These are phyloP conservation scores for Takashimella koratensis DNA, from an alignment of 1,284 basidiomycete species.

Conservation along the genomic window DNA sequence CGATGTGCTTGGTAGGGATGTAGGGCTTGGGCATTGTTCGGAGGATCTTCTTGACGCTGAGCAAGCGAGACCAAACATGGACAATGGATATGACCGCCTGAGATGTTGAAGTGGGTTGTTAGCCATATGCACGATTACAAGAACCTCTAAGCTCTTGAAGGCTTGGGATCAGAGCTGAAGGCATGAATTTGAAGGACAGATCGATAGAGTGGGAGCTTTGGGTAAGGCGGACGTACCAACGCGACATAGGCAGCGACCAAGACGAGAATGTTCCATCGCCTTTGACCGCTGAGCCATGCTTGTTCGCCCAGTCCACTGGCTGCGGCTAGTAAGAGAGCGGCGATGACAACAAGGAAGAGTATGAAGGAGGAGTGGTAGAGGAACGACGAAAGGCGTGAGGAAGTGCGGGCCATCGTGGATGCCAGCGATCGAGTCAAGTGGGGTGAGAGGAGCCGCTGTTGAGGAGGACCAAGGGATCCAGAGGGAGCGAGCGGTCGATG, in stretches of 20 bases:
- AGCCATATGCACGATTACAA: too few species aligned
- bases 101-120: too few species aligned
- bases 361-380: slow-evolving; percentile 46
- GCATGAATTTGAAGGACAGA: too few species aligned
- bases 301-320: slow-evolving; percentile 45
- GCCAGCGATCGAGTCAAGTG: too few species aligned
- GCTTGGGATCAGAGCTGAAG: too few species aligned
- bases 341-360: slow-evolving; percentile 37
- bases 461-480: too few species aligned
- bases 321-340: slow-evolving; percentile 33
- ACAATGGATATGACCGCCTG: slow-evolving; percentile 33
- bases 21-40: slow-evolving; percentile 65
- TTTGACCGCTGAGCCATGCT: slow-evolving; percentile 36
- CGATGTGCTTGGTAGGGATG: slow-evolving; percentile 58
- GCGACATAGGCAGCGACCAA: slow-evolving; percentile 37
- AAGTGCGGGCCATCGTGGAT: not conserved
- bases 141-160: too few species aligned
- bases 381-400: slow-evolving; percentile 20
- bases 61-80: slow-evolving; percentile 37
- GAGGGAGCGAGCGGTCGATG: too few species aligned
- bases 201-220: too few species aligned
- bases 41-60: slow-evolving; percentile 38
- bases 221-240: slow-evolving; percentile 42
- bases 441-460: too few species aligned
- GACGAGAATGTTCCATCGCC: slow-evolving; percentile 44